Conservation (phyloP, 192 early-diverging fungal genomes). For the Backusella psychrophila region DNA sequence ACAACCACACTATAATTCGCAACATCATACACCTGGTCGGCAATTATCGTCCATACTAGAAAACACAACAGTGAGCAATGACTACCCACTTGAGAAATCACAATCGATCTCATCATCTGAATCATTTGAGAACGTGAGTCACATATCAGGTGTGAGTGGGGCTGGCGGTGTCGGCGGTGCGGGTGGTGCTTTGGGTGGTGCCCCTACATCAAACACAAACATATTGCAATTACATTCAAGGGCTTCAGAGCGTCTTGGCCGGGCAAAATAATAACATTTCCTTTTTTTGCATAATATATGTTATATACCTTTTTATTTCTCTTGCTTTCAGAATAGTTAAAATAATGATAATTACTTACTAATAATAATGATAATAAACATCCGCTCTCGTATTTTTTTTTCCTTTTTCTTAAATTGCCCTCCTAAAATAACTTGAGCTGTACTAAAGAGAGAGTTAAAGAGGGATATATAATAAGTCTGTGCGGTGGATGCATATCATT, state of each 20-base stretch:
- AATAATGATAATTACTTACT: neutral
- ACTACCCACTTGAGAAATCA: slow-evolving; percentile 1
- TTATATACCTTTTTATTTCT: neutral
- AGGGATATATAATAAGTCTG: neutral
- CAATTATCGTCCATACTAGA: slow-evolving; percentile 13
- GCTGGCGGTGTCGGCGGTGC: slow-evolving; percentile 38
- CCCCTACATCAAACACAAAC: slow-evolving; percentile 11
- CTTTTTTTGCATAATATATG: neutral
- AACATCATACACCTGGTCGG: neutral
- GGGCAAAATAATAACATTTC: slow-evolving; percentile 17
- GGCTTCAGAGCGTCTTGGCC: slow-evolving; percentile 14
- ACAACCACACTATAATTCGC: neutral
- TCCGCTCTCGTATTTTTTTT: neutral
- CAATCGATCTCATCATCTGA: slow-evolving; percentile 14
- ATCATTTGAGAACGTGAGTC: slow-evolving; percentile 29
- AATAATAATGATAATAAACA: neutral
- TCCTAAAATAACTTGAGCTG: no score
- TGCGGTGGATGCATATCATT: neutral
- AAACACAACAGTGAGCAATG: neutral
- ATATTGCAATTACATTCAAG: slow-evolving; percentile 18
- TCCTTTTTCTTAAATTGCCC: neutral
- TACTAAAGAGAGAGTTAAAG: no score
- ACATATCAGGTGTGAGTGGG: slow-evolving; percentile 36
- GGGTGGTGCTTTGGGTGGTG: slow-evolving; percentile 33
- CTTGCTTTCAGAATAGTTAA: neutral